Evolutionary conservation across 495 filamentous ascomycete genomes (phyloP), one percentile per base, ranked within the genome.

Genomic region (Wilcoxina mikolae): DNA sequence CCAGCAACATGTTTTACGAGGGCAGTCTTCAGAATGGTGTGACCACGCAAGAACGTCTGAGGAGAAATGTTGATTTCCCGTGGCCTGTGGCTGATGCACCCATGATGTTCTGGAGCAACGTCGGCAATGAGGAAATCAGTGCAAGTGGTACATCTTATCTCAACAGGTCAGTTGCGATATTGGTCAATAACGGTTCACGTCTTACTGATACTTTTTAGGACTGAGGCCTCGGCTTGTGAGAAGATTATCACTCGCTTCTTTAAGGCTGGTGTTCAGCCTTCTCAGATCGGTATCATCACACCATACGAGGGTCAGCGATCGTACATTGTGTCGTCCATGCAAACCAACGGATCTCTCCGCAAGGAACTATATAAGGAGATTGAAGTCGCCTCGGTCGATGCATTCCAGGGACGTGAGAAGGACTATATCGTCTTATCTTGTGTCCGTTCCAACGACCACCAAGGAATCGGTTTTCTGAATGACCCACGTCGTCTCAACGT

Each of bases 21-120:
- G 91, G 91, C 12, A 91, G 87, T 46, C 73, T 99, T 52, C 91
- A 99, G 69, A 99, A 99, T 60, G 91, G 91, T 65, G 85, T 99
- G 43, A 95, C 93, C 0, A 84, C 83, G 61, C 79, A 83, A 41
- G 84, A 94, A 66, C 79, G 91, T 55, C 76, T 95, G 51, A 83
- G 89, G 49, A 83, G 82, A 52, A 90, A 99, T 65, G 87, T 98
- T 23, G 91, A 99, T 65, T 99, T 99, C 69, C 91, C 91, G 2
- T 99, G 91, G 91, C 91, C 91, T 11, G 87, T 94, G 39, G 77
- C 74, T 46, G 93, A 96, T 60, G 82, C 80, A 55, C 91, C 91
- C 7, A 99, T 99, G 91, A 96, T 96, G 91, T 99, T 99, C 73
- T 99, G 91, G 91, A 93, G 89, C 5, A 96, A 96, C 65, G 72